These are phyloP conservation scores for Tylopilus balloui DNA, from an alignment of 768 basidiomycete genomes.

Conservation along the genomic window DNA sequence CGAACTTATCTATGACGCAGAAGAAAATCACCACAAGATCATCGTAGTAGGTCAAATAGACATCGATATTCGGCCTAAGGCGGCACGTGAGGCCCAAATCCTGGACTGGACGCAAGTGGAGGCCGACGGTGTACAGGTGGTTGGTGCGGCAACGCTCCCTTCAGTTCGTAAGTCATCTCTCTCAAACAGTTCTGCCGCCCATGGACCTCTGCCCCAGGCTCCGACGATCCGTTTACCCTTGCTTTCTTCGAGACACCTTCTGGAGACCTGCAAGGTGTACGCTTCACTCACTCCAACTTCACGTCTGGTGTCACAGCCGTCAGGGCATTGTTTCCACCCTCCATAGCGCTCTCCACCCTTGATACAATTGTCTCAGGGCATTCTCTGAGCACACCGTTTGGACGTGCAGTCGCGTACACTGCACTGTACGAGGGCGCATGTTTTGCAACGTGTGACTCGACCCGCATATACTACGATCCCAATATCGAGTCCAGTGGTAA, in stretches of 20 bases:
- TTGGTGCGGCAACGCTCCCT: constrained; percentile 39
- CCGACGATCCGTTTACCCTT: constrained; percentile 62
- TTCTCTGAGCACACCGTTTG: constrained; percentile 70
- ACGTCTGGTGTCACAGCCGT: constrained; percentile 86
- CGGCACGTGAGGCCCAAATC: constrained; percentile 52
- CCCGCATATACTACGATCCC: constrained; percentile 44
- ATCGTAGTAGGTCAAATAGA: constrained; percentile 69
- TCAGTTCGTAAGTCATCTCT: constrained; percentile 46
- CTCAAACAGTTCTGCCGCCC: not conserved
- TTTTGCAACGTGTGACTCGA: constrained; percentile 62
- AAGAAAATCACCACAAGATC: constrained; percentile 51
- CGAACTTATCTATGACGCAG: constrained; percentile 63
- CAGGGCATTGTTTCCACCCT: constrained; percentile 69
- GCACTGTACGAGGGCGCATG: constrained; percentile 72
- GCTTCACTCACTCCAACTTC: constrained; percentile 78
- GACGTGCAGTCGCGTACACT: constrained; percentile 74
- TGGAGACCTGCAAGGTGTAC: constrained; percentile 54
- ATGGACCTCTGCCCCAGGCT: constrained; percentile 13
- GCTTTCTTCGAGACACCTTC: constrained; percentile 54
- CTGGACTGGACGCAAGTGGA: constrained; percentile 69
- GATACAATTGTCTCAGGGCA: constrained; percentile 79
- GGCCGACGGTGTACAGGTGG: constrained; percentile 52
- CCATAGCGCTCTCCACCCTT: constrained; percentile 59
- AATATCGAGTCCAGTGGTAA: constrained; percentile 23
- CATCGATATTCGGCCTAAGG: constrained; percentile 40